Conservation (phyloP, 2,329 filamentous ascomycete species). For the Ceratocystis eucalypticola region DNA sequence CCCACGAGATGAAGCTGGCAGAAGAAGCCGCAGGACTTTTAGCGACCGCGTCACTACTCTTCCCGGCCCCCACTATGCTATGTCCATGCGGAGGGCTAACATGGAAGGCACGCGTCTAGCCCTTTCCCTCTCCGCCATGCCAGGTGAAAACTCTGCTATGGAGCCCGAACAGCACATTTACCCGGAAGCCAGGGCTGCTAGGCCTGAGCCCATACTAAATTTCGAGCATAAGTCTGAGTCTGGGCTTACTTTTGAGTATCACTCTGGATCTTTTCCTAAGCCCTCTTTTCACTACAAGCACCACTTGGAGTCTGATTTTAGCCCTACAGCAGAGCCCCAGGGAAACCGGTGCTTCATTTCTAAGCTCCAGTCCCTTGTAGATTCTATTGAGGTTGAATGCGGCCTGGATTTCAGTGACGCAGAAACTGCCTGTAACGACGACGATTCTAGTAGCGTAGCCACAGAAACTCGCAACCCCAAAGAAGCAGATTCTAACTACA, state of each 20-base stretch:
- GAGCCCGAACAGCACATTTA: not conserved
- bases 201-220: too few species aligned
- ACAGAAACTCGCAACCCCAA: not conserved
- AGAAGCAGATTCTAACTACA: not conserved
- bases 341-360: constrained; percentile 8
- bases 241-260: not conserved
- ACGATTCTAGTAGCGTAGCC: not conserved
- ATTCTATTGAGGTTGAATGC: not conserved
- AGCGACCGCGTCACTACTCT: not conserved
- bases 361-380: not conserved
- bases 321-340: not conserved
- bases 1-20: not conserved
- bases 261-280: too few species aligned
- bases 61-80: not conserved
- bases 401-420: not conserved
- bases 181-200: not conserved
- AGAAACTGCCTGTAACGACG: not conserved
- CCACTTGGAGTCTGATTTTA: not conserved
- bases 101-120: not conserved
- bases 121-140: not conserved
- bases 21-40: not conserved
- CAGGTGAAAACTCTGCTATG: constrained; percentile 1
- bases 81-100: not conserved
- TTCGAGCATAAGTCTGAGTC: not conserved
- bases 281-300: not conserved